Conservation (phyloP, 495 filamentous ascomycete species). For the Aspergillus kassunensis region DNA sequence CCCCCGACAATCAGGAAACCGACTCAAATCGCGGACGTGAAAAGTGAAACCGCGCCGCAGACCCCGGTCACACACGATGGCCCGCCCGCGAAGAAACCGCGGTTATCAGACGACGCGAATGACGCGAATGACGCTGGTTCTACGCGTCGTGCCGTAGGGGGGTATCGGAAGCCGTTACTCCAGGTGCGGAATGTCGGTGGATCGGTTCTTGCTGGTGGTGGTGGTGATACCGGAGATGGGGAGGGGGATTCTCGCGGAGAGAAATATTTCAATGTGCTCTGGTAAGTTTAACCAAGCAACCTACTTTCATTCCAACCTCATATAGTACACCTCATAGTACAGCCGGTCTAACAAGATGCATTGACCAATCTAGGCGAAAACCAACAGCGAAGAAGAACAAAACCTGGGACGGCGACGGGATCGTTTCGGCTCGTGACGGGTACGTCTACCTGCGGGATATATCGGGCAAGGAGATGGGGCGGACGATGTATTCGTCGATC, state of each 20-base stretch:
- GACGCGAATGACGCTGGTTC: neutral
- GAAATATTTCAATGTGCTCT: slow-evolving; percentile 61
- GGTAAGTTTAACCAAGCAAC: slow-evolving; percentile 10
- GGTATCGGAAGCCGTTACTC: slow-evolving; percentile 24
- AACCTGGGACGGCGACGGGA: slow-evolving; percentile 82
- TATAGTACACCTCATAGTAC: no score
- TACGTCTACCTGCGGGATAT: slow-evolving; percentile 61
- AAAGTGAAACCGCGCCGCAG: neutral
- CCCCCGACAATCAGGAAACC: slow-evolving; percentile 41
- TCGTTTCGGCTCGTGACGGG: slow-evolving; percentile 55
- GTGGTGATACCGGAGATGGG: no score
- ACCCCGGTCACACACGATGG: slow-evolving; percentile 6
- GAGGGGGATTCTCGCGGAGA: slow-evolving; percentile 31
- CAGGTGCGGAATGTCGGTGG: slow-evolving; percentile 29
- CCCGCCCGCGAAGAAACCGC: slow-evolving; percentile 30
- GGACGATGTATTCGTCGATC: slow-evolving; percentile 41
- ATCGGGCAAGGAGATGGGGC: slow-evolving; percentile 65
- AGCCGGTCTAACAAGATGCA: no score
- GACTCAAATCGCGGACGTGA: neutral
- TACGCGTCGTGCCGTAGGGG: neutral
- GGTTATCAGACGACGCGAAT: slow-evolving; percentile 13
- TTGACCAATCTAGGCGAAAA: slow-evolving; percentile 66
- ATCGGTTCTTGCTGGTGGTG: slow-evolving; percentile 3
- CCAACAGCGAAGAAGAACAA: slow-evolving; percentile 78
- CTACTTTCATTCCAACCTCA: no score